Conservation (phyloP, 2,329 filamentous ascomycete species). For the Paramyrothecium sp. region DNA sequence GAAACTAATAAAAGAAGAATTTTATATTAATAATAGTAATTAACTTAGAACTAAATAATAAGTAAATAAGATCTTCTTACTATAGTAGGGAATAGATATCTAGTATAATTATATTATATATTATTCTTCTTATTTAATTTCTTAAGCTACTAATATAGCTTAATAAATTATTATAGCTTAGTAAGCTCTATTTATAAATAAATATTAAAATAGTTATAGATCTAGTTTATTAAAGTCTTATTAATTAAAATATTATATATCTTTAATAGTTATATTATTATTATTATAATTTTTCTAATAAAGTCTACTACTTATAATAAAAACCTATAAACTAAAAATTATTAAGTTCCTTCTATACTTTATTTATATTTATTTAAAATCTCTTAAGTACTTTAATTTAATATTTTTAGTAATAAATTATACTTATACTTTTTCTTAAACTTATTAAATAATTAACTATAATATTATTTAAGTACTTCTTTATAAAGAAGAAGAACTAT, state of each 20-base stretch:
- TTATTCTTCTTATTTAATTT: slow-evolving; percentile 3
- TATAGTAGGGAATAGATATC: background rate
- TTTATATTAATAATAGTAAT: too few relatives aligned
- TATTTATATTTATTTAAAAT: slow-evolving; percentile 3
- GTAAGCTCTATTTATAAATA: background rate
- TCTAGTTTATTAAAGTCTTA: background rate
- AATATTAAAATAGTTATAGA: background rate
- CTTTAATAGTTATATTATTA: slow-evolving; percentile 2
- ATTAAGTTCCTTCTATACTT: slow-evolving; percentile 1
- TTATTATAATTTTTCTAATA: slow-evolving; percentile 1
- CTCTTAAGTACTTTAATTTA: too few relatives aligned
- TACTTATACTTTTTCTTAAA: too few relatives aligned
- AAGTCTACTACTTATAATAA: background rate
- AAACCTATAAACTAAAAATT: slow-evolving; percentile 2
- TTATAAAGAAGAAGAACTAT: background rate
- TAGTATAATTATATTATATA: background rate
- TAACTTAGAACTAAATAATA: too few relatives aligned
- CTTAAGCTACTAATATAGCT: background rate
- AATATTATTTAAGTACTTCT: too few relatives aligned
- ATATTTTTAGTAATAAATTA: too few relatives aligned
- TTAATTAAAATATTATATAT: slow-evolving; percentile 2
- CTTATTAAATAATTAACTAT: too few relatives aligned
- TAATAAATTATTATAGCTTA: background rate
- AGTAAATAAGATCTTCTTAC: too few relatives aligned
- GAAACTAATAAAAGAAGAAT: too few relatives aligned